These are phyloP conservation scores for Heteromeles arbutifolia DNA, from an alignment of 306 rosid genomes.

Conservation along the genomic window DNA sequence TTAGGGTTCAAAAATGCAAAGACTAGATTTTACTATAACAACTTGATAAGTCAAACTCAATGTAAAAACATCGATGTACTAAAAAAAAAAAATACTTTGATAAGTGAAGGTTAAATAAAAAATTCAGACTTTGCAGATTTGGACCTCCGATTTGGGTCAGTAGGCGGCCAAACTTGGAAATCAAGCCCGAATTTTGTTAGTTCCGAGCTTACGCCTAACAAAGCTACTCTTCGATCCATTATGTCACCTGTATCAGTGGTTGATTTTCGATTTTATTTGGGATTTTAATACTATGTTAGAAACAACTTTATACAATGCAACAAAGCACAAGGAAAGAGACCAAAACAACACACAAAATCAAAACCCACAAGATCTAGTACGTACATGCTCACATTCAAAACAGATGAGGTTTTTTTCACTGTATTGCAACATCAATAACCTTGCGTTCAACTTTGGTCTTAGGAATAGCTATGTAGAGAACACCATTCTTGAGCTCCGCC, in stretches of 20 bases:
- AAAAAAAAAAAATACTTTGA: too few relatives aligned
- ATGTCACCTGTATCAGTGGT: too few relatives aligned
- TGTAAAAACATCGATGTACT: too few relatives aligned
- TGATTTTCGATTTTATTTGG: not conserved
- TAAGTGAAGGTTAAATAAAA: too few relatives aligned
- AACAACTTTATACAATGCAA: not conserved
- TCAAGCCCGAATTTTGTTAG: too few relatives aligned
- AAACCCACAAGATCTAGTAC: not conserved
- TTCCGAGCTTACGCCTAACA: too few relatives aligned
- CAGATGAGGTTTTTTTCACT: constrained; percentile 24
- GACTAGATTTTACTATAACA: too few relatives aligned
- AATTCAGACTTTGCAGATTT: not conserved
- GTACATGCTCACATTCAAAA: not conserved
- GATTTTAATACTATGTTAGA: not conserved
- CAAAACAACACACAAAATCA: not conserved
- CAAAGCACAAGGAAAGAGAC: not conserved
- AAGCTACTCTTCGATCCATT: too few relatives aligned
- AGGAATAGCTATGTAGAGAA: constrained; percentile 60
- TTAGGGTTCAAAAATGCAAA: too few relatives aligned
- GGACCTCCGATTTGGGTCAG: too few relatives aligned
- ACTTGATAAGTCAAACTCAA: too few relatives aligned
- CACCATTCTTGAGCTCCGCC: constrained; percentile 83
- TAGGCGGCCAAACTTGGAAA: too few relatives aligned
- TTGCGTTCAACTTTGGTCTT: constrained; percentile 67
- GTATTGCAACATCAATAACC: constrained; percentile 54